Conservation (phyloP, 805 yeast species). For the Lipomyces sp. region DNA sequence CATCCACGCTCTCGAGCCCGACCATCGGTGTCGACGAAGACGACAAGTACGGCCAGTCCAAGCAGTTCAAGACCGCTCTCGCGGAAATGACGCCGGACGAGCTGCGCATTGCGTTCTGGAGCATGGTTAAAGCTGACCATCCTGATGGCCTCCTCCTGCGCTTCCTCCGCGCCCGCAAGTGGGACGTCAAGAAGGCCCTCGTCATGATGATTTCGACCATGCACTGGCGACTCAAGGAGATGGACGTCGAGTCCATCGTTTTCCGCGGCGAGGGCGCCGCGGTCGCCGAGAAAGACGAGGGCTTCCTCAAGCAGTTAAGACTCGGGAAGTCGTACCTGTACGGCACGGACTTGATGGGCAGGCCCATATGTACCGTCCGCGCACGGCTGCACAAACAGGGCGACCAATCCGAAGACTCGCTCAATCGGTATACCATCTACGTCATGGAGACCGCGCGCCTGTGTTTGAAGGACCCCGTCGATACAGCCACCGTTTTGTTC, state of each 20-base stretch:
- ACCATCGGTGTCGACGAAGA: conserved; percentile 11
- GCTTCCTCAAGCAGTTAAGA: conserved; percentile 50
- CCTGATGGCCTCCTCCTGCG: conserved; percentile 82
- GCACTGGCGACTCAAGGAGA: conserved; percentile 72
- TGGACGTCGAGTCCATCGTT: conserved; percentile 57
- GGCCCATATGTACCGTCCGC: conserved; percentile 79
- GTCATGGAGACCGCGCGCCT: conserved; percentile 81
- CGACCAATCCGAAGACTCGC: conserved; percentile 65
- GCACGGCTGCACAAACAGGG: conserved; percentile 71
- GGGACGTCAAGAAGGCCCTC: conserved; percentile 73
- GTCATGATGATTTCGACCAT: conserved; percentile 85
- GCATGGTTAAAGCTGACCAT: conserved; percentile 66
- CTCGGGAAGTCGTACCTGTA: conserved; percentile 67
- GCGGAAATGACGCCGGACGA: conserved; percentile 52
- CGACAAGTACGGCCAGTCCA: conserved; percentile 28
- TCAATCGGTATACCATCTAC: conserved; percentile 70
- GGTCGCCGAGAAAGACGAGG: conserved; percentile 47
- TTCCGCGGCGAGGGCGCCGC: conserved; percentile 68
- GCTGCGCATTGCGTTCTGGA: conserved; percentile 54
- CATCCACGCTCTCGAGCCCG: conserved; percentile 15
- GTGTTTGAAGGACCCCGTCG: conserved; percentile 68
- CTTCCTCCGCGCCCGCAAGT: conserved; percentile 92
- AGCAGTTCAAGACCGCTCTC: conserved; percentile 47
- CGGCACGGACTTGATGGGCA: conserved; percentile 67
- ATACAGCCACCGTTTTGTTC: conserved; percentile 77